These are phyloP conservation scores for Fusarium concolor DNA, from an alignment of 2,329 filamentous ascomycete species.

Conservation along the genomic window DNA sequence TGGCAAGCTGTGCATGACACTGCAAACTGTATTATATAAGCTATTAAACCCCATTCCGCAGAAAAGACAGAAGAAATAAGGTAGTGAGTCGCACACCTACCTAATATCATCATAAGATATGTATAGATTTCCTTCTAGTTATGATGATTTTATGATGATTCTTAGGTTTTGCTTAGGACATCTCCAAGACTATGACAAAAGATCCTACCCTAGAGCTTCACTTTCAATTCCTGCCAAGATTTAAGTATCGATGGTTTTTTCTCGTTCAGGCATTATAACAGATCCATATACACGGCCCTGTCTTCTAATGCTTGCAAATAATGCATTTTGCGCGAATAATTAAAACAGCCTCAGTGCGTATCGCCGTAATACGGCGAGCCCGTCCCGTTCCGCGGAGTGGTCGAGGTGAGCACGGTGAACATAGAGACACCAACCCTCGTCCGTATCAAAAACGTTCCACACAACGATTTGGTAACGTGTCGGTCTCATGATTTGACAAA, in stretches of 20 bases:
- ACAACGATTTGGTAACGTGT: slow-evolving; percentile 34
- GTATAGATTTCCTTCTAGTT: too few species aligned
- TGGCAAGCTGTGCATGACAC: too few species aligned
- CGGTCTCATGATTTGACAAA: slow-evolving; percentile 39
- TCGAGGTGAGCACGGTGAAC: slow-evolving; percentile 40
- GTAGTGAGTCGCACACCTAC: too few species aligned
- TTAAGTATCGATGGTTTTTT: not conserved
- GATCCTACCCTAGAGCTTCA: not conserved
- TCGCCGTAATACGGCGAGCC: slow-evolving; percentile 33
- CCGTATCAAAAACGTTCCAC: slow-evolving; percentile 39
- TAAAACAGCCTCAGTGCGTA: not conserved
- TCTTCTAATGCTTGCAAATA: not conserved
- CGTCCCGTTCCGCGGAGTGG: slow-evolving; percentile 31
- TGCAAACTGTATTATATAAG: too few species aligned
- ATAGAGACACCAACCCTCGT: slow-evolving; percentile 9
- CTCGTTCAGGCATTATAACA: not conserved
- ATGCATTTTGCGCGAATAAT: slow-evolving; percentile 40
- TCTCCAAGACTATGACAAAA: not conserved
- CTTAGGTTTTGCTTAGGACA: not conserved
- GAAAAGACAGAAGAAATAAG: too few species aligned
- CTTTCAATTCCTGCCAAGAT: not conserved
- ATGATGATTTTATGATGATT: not conserved
- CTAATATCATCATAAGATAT: too few species aligned
- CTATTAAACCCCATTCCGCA: too few species aligned
- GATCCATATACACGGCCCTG: not conserved